Evolutionary conservation across 768 basidiomycete genomes (phyloP).

Genomic region (Sarcomyxa edulis): DNA sequence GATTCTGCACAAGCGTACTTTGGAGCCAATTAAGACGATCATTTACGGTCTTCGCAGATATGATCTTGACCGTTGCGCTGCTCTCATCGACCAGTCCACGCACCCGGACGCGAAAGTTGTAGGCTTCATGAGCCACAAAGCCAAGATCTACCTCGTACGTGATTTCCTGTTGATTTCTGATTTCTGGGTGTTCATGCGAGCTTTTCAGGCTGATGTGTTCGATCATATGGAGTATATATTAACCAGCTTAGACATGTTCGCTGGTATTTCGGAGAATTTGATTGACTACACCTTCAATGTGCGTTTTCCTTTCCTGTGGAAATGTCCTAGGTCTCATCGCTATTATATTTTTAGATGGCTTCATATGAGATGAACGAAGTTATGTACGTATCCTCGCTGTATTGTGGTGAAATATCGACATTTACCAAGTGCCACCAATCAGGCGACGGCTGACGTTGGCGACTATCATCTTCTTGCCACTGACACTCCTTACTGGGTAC

Average conservation of each 20-base stretch:
- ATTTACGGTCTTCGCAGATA: constrained; percentile 60
- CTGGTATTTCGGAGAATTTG: constrained; percentile 63
- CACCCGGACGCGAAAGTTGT: constrained; percentile 24
- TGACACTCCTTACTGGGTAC: constrained; percentile 68
- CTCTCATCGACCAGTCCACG: constrained; percentile 32
- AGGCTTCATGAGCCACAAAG: constrained; percentile 54
- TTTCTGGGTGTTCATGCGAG: constrained; percentile 2
- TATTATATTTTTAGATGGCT: constrained; percentile 40
- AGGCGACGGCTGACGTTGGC: constrained; percentile 64
- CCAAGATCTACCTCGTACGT: constrained; percentile 61
- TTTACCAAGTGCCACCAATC: background rate
- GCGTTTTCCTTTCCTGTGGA: constrained; percentile 15
- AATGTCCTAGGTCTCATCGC: background rate
- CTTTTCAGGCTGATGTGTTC: constrained; percentile 54
- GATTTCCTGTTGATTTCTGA: background rate
- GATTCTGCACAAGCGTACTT: constrained; percentile 63
- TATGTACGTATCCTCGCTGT: constrained; percentile 37
- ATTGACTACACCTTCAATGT: constrained; percentile 79
- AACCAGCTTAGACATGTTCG: constrained; percentile 68
- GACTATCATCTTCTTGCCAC: constrained; percentile 66
- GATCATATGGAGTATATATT: constrained; percentile 77
- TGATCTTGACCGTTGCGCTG: constrained; percentile 54
- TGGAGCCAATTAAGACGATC: constrained; percentile 64
- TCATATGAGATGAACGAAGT: constrained; percentile 75
- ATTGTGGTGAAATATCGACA: background rate